phyloP scores from a whole-genome alignment of 2,329 filamentous ascomycete species.

The Emmonsiellopsis sp. region DNA sequence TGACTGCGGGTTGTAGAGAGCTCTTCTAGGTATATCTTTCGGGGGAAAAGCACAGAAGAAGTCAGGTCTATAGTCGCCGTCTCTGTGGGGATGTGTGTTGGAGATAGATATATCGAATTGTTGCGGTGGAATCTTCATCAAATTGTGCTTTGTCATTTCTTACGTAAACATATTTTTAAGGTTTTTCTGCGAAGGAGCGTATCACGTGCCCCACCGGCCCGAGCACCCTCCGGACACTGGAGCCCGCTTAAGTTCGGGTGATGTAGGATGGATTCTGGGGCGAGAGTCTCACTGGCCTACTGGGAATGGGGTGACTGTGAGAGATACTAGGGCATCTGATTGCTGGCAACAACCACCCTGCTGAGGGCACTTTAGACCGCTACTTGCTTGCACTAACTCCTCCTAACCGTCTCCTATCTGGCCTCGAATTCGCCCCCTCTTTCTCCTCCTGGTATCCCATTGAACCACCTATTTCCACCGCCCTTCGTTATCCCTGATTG shows the following conservation, averaged over 20 bases:
- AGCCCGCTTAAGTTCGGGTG: not conserved
- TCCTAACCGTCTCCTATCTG: not conserved
- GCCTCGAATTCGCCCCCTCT: not conserved
- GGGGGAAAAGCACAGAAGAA: not conserved
- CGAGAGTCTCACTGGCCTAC: not conserved
- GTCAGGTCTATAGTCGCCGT: not conserved
- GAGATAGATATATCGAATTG: not conserved
- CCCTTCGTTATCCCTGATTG: not conserved
- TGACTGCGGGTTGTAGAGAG: slow-evolving; percentile 29
- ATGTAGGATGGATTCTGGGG: not conserved
- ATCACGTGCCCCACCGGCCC: not conserved
- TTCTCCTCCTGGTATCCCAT: not conserved
- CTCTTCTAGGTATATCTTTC: not conserved
- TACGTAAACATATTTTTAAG: not conserved
- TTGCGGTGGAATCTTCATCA: not conserved
- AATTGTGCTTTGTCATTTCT: not conserved
- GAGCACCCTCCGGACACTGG: not conserved
- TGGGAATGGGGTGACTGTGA: not conserved
- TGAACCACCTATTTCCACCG: too few relatives aligned
- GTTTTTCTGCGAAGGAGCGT: not conserved
- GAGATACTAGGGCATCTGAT: not conserved
- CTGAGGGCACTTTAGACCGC: not conserved
- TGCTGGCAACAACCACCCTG: not conserved
- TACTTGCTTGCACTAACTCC: not conserved
- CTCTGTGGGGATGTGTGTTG: not conserved